Evolutionary conservation across 169 alveolate species (phyloP), one percentile per base, ranked within the genome.

Genomic region (Cryptosporidium ubiquitum): DNA sequence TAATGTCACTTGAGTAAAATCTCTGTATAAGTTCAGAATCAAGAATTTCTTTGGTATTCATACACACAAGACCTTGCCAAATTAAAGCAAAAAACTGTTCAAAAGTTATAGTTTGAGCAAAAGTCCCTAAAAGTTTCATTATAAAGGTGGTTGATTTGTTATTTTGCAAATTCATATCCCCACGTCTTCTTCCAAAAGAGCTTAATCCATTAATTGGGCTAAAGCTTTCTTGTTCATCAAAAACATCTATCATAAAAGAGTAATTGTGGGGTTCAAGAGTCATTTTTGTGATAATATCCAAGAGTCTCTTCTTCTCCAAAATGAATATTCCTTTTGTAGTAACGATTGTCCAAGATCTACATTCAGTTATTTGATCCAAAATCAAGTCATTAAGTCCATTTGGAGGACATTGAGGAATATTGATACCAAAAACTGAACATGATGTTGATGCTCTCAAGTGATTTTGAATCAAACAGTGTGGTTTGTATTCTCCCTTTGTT

Each of bases 71-170:
- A 14, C 89, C 89, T n/a, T 79, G 89, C 89, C 89, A 79, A 33
- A 79, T 18, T 47, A 79, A 42, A 5, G 89, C 71, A 79, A 79
- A 79, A 49, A 79, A 79, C 23, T 79, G 89, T 6, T 79, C 89
- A 79, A 79, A 79, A 31, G 89, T 79, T 9, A 79, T 40, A 14
- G 79, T 79, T 20, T 79, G 89, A 64, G 89, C 89, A 79, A 79
- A 79, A 10, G 75, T 79, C 2, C 89, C 89, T 2, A 79, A 33
- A 20, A 79, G 66, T 23, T 58, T 79, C 89, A 64, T 79, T 1
- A 79, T n/a, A 61, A 79, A 79, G 6, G 64, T 61, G 35, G 40
- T 31, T 2, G 89, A 79, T 23, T 40, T 64, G 31, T 33, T 39
- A 20, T 64, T 31, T 3, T 18, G 23, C 3, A 37, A 1, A 31